Percentiles rank a stretch among this genome's conserved stretches.
phyloP scores from a whole-genome alignment of 352 stramenopile species.

The Phytophthora quininea region DNA sequence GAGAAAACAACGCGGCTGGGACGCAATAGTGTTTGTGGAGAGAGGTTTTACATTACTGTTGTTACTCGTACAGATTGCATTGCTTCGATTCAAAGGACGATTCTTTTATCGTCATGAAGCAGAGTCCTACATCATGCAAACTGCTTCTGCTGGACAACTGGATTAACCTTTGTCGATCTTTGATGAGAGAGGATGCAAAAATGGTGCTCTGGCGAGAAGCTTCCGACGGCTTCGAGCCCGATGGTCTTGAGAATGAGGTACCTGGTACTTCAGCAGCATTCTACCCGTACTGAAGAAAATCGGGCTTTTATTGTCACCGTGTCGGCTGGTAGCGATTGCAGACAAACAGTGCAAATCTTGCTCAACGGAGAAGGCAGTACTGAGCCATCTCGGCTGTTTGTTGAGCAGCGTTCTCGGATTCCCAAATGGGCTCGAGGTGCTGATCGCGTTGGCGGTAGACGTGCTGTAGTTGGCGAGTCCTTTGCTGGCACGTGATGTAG shows the following conservation, averaged over 20 bases:
- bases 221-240: slow-evolving; percentile 39
- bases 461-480: slow-evolving; percentile 43
- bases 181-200: no score
- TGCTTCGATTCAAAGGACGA: no score
- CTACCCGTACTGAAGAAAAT: slow-evolving; percentile 16
- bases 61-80: no score
- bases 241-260: slow-evolving; percentile 3
- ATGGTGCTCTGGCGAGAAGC: slow-evolving; percentile 11
- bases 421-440: slow-evolving; percentile 47
- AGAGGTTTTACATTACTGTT: no score
- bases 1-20: not conserved
- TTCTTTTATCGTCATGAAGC: no score
- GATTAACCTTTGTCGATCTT: not conserved
- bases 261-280: slow-evolving; percentile 9
- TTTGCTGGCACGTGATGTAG: slow-evolving; percentile 47
- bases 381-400: slow-evolving; percentile 26
- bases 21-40: no score
- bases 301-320: not conserved
- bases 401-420: slow-evolving; percentile 36
- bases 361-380: slow-evolving; percentile 26
- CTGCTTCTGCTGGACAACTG: no score
- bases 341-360: no score
- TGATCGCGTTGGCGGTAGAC: slow-evolving; percentile 47
- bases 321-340: not conserved
- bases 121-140: no score